These are phyloP conservation scores for Goniomonas avonlea DNA, from an alignment of 78 protist species.

Conservation along the genomic window DNA sequence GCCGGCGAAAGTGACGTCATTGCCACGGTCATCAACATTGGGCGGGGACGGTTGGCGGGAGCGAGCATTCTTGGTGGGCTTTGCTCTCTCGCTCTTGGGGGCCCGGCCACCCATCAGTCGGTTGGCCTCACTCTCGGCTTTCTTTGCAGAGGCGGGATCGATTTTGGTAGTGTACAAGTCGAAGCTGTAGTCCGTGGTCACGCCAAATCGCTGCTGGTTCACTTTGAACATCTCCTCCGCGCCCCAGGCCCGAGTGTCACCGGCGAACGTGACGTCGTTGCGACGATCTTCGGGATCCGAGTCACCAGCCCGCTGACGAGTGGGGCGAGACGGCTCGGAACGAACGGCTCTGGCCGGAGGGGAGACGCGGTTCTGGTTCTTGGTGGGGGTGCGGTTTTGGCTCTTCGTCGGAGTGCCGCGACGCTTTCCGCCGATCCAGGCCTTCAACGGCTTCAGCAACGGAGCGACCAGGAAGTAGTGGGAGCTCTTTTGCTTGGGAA, in stretches of 20 bases:
- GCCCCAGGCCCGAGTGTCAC: background rate
- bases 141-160: too few species aligned
- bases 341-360: background rate
- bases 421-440: background rate
- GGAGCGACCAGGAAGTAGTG: background rate
- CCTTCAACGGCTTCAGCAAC: background rate
- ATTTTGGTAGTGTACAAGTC: slow-evolving; percentile 22
- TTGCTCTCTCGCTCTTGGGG: too few species aligned
- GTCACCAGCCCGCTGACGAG: background rate
- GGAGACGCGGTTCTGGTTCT: background rate
- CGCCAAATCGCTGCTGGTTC: slow-evolving; percentile 4
- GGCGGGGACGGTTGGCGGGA: too few species aligned
- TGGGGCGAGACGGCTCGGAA: background rate
- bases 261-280: background rate
- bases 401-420: background rate
- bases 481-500: background rate
- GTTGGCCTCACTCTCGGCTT: too few species aligned
- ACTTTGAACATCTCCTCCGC: slow-evolving; percentile 18
- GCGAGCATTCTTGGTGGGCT: too few species aligned
- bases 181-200: background rate
- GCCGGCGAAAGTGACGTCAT: background rate
- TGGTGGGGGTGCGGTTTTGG: background rate
- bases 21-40: too few species aligned
- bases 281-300: background rate
- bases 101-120: too few species aligned